Conservation (phyloP, 257 asterid species). For the Orobanche coerulescens region DNA sequence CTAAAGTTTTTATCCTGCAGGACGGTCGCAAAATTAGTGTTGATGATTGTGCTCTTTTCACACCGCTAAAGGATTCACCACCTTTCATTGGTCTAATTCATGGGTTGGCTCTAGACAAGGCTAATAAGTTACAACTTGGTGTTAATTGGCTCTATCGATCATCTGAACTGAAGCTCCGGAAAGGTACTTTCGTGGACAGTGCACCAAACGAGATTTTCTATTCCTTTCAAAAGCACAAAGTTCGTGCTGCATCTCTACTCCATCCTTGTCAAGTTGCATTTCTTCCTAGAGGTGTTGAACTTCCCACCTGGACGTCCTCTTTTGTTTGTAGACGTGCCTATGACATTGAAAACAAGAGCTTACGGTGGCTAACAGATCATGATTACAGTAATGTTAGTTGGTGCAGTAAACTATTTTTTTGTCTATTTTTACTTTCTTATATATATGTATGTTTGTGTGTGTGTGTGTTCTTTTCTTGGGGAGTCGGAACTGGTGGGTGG, state of each 20-base stretch:
- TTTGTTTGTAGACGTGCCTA: slow-evolving; percentile 81
- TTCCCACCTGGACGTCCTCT: slow-evolving; percentile 63
- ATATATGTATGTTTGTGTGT: neutral
- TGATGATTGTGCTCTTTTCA: slow-evolving; percentile 76
- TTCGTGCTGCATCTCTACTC: slow-evolving; percentile 75
- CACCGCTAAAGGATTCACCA: slow-evolving; percentile 61
- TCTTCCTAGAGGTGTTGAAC: slow-evolving; percentile 81
- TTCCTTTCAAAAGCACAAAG: slow-evolving; percentile 78
- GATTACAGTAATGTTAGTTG: slow-evolving; percentile 66
- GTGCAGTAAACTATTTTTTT: slow-evolving; percentile 26
- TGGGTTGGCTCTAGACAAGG: slow-evolving; percentile 35
- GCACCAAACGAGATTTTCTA: slow-evolving; percentile 83
- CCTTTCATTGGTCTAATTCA: slow-evolving; percentile 71
- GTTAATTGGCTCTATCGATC: slow-evolving; percentile 88
- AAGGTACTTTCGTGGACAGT: slow-evolving; percentile 52
- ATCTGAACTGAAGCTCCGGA: slow-evolving; percentile 51
- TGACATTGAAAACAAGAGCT: slow-evolving; percentile 45
- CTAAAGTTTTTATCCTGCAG: slow-evolving; percentile 30
- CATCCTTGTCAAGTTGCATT: slow-evolving; percentile 98
- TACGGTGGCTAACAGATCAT: slow-evolving; percentile 89
- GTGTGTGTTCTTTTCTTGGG: neutral
- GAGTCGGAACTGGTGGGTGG: neutral
- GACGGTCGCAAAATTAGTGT: slow-evolving; percentile 55
- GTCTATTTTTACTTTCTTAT: neutral
- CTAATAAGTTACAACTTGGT: slow-evolving; percentile 42